phyloP scores from a whole-genome alignment of 179 eudicot genomes.

The Drosera spatulata region DNA sequence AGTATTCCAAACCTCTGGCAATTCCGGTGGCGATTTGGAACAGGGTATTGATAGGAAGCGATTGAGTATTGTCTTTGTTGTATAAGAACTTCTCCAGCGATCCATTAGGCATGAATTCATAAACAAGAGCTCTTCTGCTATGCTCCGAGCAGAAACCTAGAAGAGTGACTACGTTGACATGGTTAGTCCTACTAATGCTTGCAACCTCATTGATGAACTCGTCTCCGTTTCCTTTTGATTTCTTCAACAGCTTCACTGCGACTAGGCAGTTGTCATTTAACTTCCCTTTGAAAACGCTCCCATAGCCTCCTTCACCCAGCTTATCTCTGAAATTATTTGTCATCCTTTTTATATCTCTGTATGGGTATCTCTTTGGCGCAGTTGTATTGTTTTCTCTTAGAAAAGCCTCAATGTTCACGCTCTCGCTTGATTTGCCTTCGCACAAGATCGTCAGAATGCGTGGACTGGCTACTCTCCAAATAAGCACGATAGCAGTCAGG shows the following conservation, averaged over 20 bases:
- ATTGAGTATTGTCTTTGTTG: neutral
- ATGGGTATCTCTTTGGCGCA: conserved; percentile 6
- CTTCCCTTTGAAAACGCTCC: conserved; percentile 6
- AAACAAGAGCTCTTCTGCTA: conserved; percentile 18
- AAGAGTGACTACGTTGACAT: conserved; percentile 8
- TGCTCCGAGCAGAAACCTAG: conserved; percentile 19
- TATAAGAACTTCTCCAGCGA: conserved; percentile 18
- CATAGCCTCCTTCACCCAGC: too few species aligned
- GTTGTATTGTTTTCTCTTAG: too few species aligned
- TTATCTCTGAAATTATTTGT: conserved; percentile 11
- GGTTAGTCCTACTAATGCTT: too few species aligned
- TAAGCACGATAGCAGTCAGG: too few species aligned
- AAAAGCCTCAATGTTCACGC: too few species aligned
- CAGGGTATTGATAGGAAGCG: conserved; percentile 3
- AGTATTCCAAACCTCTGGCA: conserved; percentile 11
- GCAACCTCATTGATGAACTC: conserved; percentile 10
- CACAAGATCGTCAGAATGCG: too few species aligned
- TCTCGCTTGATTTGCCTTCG: too few species aligned
- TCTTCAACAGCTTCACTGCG: conserved; percentile 20
- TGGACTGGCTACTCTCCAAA: too few species aligned
- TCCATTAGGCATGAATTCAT: conserved; percentile 21
- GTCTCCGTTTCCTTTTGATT: conserved; percentile 10
- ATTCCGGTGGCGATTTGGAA: conserved; percentile 6
- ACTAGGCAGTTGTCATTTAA: conserved; percentile 9
- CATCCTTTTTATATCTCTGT: conserved; percentile 9